Percentiles rank a stretch among this genome's conserved stretches.
Evolutionary conservation across 805 yeast genomes (phyloP).

Genomic region (Debaryomyces maramus): DNA sequence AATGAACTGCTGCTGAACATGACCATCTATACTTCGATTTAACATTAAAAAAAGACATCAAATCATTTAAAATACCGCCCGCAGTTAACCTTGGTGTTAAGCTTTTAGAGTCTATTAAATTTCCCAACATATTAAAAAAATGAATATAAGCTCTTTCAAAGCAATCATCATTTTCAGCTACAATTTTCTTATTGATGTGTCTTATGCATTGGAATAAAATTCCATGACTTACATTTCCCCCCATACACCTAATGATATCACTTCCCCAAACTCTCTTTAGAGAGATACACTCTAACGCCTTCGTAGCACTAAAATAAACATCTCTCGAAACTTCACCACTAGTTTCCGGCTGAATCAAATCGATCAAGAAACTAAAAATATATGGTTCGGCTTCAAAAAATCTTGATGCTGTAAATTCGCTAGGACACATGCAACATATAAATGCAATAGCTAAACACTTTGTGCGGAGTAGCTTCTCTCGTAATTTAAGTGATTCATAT

Average conservation of each 20-base stretch:
- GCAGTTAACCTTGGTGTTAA: constrained; percentile 58
- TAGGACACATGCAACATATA: constrained; percentile 54
- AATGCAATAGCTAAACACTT: constrained; percentile 71
- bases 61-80: constrained; percentile 72
- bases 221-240: constrained; percentile 89
- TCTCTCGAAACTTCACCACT: constrained; percentile 45
- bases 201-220: constrained; percentile 70
- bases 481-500: constrained; percentile 50
- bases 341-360: constrained; percentile 67
- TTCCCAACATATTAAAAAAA: constrained; percentile 62
- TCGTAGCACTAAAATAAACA: constrained; percentile 59
- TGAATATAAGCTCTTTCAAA: constrained; percentile 47
- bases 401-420: constrained; percentile 60
- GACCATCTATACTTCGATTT: constrained; percentile 55
- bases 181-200: constrained; percentile 53
- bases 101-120: constrained; percentile 56
- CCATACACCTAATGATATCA: constrained; percentile 73
- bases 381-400: constrained; percentile 72
- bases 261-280: constrained; percentile 67
- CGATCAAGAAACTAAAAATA: constrained; percentile 66
- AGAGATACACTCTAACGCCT: constrained; percentile 69
- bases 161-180: constrained; percentile 33
- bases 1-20: constrained; percentile 61
- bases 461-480: constrained; percentile 59
- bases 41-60: constrained; percentile 59